Percentiles rank a stretch among this genome's conserved stretches.
Evolutionary conservation across 352 stramenopile genomes (phyloP).

Genomic region (Globisporangium paddicum): DNA sequence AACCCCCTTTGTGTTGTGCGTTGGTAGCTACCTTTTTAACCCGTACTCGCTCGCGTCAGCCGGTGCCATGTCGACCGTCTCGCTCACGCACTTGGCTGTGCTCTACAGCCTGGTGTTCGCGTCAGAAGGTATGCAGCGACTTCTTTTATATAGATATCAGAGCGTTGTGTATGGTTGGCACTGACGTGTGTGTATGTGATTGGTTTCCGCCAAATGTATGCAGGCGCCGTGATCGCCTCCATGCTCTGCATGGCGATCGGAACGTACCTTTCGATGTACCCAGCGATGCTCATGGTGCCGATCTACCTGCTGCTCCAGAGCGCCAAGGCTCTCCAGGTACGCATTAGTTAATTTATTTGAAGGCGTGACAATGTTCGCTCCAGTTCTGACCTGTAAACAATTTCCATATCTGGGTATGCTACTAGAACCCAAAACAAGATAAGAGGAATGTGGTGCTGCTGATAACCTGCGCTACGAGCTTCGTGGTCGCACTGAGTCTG

Average conservation of each 20-base stretch:
- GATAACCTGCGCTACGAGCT: constrained; percentile 9
- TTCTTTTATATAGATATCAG: no score
- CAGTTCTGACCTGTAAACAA: neutral
- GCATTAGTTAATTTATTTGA: neutral
- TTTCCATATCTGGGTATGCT: neutral
- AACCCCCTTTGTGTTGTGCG: neutral
- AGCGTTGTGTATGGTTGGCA: no score
- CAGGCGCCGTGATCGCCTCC: constrained; percentile 35
- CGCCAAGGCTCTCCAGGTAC: constrained; percentile 13
- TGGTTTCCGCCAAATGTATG: neutral
- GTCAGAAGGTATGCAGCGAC: constrained; percentile 44
- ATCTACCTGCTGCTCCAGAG: constrained; percentile 40
- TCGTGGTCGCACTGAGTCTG: constrained; percentile 21
- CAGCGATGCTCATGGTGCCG: constrained; percentile 50
- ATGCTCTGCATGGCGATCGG: constrained; percentile 52
- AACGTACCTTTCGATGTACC: constrained; percentile 79
- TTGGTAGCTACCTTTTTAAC: constrained; percentile 60
- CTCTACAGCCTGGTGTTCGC: constrained; percentile 73
- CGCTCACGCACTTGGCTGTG: constrained; percentile 56
- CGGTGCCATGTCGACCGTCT: constrained; percentile 66
- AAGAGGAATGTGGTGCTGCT: constrained; percentile 7
- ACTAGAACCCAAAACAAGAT: neutral
- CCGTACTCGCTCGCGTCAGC: constrained; percentile 68
- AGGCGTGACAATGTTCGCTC: neutral
- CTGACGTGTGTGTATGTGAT: neutral